Base-by-base conservation (phyloP, 2,329 filamentous ascomycete genomes). In the Ophiostoma himal-ulmi region DNA sequence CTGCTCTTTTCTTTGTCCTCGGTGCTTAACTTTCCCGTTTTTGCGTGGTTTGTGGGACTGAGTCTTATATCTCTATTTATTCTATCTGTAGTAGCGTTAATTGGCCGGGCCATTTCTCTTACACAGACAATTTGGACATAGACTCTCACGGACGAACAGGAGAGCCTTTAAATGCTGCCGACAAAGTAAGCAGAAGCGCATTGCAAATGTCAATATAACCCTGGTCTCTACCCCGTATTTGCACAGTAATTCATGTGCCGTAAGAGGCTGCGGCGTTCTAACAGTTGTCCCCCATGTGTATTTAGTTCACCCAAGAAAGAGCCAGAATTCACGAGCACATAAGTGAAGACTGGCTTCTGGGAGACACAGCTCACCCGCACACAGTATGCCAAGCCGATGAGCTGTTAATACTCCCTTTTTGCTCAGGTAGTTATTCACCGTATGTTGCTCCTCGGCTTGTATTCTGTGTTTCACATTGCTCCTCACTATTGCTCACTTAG, bases 101-200 rank as follows among this genome's bases (percentile, higher is more conserved):
- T 71, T 70, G 71, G 70, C 64, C 13, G 54, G 7, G n/a, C 22
- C 17, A 41, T 71, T 73, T 71, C 68, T 72, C 70, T 70, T 72
- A 73, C 70, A 71, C 68, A 71, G 68, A 26, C n/a, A 26, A 57
- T 57, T 57, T 26, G 52, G 52, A 57, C n/a, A 17, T 36, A 7
- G 22, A 39, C 60, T 37, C 60, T 36, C 34, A 20, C n/a, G 30
- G 39, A 34, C 60, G 34, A 64, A 64, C 60, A 64, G 60, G 60
- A 64, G 34, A n/a, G 34, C 26, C 17, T 30, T 30, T 4, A 64
- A 37, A 64, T 64, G 20, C 60, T n/a, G 20, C 60, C 17, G 60
- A 20, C 60, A 37, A 17, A 39, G 60, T 64, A 36, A 64, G 60
- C 60, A 64, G 60, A 37, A 64, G 4, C 34, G 17, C 20, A 17